These are phyloP conservation scores for Thalassiosira exigua DNA, from an alignment of 352 stramenopile species.

Conservation along the genomic window DNA sequence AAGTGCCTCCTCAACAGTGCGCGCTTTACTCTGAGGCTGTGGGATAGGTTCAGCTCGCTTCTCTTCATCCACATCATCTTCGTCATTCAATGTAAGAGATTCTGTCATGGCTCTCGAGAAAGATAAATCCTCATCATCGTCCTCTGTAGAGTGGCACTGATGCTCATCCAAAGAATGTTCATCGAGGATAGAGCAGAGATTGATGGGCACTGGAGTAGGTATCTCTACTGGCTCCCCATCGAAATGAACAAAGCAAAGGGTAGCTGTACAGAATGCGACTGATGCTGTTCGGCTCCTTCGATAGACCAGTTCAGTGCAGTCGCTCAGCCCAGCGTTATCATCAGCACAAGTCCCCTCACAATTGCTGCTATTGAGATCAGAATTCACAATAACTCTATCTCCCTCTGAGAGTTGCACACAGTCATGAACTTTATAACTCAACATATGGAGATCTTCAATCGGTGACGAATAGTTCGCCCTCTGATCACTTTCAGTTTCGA, in stretches of 20 bases:
- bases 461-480: neutral
- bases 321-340: neutral
- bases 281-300: neutral
- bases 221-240: conserved; percentile 3
- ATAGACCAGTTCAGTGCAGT: neutral
- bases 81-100: no score
- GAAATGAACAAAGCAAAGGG: conserved; percentile 5
- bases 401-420: conserved; percentile 6
- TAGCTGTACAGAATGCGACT: conserved; percentile 8
- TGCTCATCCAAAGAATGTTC: conserved; percentile 1
- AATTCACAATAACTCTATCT: conserved; percentile 12
- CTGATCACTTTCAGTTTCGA: neutral
- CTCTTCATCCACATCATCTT: neutral
- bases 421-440: neutral
- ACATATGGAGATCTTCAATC: conserved; percentile 8
- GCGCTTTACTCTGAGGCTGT: conserved; percentile 3
- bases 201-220: conserved; percentile 5
- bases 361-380: neutral
- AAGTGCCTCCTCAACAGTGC: conserved; percentile 15
- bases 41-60: neutral
- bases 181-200: conserved; percentile 15
- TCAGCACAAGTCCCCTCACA: no score
- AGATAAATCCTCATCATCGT: neutral
- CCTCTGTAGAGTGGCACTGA: neutral
- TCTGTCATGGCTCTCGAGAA: no score